These are phyloP conservation scores for Gossypium trilobum DNA, from an alignment of 441 rosid genomes.

Conservation along the genomic window DNA sequence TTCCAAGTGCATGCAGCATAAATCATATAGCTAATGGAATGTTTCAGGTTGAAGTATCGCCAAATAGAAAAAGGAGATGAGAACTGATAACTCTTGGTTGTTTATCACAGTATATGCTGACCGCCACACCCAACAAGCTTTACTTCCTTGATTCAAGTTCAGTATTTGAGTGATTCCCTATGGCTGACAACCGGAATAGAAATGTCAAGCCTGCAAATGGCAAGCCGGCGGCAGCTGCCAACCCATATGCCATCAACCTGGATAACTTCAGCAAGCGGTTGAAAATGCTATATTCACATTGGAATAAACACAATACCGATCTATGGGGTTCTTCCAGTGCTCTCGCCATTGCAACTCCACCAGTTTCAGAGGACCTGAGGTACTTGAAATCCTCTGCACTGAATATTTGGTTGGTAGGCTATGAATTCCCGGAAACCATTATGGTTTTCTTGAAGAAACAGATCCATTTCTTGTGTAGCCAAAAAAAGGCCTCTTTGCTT, in stretches of 20 bases:
- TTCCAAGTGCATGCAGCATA: not conserved
- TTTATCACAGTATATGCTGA: constrained; percentile 3
- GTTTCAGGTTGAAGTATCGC: not conserved
- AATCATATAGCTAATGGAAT: not conserved
- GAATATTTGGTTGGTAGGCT: constrained; percentile 77
- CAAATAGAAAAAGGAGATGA: constrained; percentile 6
- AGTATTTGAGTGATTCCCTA: constrained; percentile 9
- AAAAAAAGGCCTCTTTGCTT: constrained; percentile 63
- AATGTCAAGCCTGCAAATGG: constrained; percentile 32
- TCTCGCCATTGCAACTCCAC: constrained; percentile 66
- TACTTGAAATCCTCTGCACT: constrained; percentile 77
- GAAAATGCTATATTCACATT: constrained; percentile 50
- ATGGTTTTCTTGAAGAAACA: constrained; percentile 73
- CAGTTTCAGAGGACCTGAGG: constrained; percentile 62
- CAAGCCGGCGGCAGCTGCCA: constrained; percentile 27
- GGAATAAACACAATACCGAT: constrained; percentile 42
- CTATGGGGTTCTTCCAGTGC: constrained; percentile 64
- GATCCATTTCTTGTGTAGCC: constrained; percentile 69
- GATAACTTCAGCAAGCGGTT: constrained; percentile 54
- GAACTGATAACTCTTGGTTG: constrained; percentile 6
- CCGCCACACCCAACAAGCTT: not conserved
- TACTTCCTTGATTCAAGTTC: not conserved
- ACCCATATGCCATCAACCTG: constrained; percentile 49
- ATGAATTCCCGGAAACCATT: constrained; percentile 85
- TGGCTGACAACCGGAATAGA: constrained; percentile 43